phyloP scores from a whole-genome alignment of 2,329 filamentous ascomycete species.

The Ophioceras dolichostomum region DNA sequence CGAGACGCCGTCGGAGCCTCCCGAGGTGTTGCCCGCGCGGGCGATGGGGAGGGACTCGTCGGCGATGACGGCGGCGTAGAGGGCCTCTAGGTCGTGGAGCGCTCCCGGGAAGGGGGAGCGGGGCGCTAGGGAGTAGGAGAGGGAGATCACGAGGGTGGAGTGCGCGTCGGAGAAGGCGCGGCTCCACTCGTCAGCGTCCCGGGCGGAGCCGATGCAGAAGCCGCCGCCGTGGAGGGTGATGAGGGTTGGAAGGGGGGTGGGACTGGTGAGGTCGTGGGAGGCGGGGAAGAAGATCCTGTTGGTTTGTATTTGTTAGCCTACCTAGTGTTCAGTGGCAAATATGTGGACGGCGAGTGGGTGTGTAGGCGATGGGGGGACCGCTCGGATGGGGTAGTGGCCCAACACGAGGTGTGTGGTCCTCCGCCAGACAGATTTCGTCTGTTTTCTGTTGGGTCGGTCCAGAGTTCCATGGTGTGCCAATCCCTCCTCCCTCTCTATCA shows the following conservation, averaged over 20 bases:
- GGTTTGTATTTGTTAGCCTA: not conserved
- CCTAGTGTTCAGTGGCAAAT: no score
- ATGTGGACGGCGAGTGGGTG: no score
- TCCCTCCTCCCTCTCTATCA: no score
- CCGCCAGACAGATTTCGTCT: no score
- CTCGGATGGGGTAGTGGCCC: no score
- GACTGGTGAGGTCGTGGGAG: conserved; percentile 15
- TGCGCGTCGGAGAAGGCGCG: conserved; percentile 24
- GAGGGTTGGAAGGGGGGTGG: conserved; percentile 24
- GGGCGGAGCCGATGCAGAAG: conserved; percentile 28
- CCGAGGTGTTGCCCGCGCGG: conserved; percentile 4
- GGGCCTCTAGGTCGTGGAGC: conserved; percentile 30
- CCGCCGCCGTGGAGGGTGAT: conserved; percentile 41
- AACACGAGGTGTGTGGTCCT: no score
- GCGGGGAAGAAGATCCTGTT: conserved; percentile 27
- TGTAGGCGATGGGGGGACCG: no score
- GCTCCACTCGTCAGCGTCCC: conserved; percentile 34
- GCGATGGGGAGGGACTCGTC: conserved; percentile 34
- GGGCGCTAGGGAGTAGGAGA: conserved; percentile 37
- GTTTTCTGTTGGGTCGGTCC: no score
- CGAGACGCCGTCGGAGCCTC: conserved; percentile 16
- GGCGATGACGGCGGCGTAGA: conserved; percentile 25
- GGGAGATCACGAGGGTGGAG: conserved; percentile 28
- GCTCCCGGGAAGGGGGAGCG: conserved; percentile 27
- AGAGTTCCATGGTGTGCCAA: no score